Evolutionary conservation across 2,329 filamentous ascomycete genomes (phyloP), one percentile per base, ranked within the genome.

Genomic region (Paraconiothyrium brasiliense): DNA sequence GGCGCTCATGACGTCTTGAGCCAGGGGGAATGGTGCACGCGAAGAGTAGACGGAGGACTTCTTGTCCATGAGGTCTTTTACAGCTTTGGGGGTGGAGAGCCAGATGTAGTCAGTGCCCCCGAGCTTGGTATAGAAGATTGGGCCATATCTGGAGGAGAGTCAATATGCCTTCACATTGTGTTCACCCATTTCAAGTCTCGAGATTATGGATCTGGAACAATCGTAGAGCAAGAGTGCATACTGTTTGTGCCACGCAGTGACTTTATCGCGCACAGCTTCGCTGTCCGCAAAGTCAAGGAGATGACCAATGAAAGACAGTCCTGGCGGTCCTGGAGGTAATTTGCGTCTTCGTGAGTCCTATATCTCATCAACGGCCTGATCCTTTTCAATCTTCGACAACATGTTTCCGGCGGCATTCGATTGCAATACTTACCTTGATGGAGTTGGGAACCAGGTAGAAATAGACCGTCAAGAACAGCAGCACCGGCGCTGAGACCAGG

Each of bases 21-120:
- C 78, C 1, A 81, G 62, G 0, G 78, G 78, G 2, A 71, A 66
- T 32, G 71, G 64, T 7, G 71, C 60, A 16, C 82, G 79, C 1
- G 85, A 85, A 0, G 83, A 82, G 67, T 86, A 86, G 49, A 84
- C 79, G n/a, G 79, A 79, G 0, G 83, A 82, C 44, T 82, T 81
- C 66, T 84, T 85, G 62, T 86, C 84, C 58, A 87, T 82, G n/a
- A 87, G 75, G 22, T 86, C 85, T 43, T 82, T 83, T 0, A 85
- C 84, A 1, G 80, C 76, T 75, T 82, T 82, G 0, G 83, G 81
- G 39, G 84, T 82, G 59, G 73, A 78, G 8, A 81, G 70, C 77
- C 77, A 81, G 44, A 81, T 71, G 58, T 76, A 81, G 63, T 80
- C 78, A 35, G 76, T 72, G 30, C 75, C 78, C 14, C 79, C 79